Evolutionary conservation across 495 filamentous ascomycete genomes (phyloP), one percentile per base, ranked within the genome.

Genomic region (Acidiella bohemica): DNA sequence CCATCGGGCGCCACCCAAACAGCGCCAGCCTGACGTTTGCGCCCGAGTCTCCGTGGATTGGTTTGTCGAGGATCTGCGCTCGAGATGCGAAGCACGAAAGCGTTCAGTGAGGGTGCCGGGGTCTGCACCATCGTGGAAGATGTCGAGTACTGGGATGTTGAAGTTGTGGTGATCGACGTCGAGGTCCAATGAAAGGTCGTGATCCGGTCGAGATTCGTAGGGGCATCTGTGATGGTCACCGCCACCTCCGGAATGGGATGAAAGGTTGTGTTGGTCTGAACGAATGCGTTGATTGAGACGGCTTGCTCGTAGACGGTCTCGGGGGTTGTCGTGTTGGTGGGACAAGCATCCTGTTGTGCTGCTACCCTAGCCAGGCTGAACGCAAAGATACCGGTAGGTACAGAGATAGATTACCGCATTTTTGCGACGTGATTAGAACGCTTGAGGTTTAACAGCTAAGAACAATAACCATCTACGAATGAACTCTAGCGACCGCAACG

Each of bases 191-290:
- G 29, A 13, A 41, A 34, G 14, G 44, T 47, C 18, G 44, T 47
- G 20, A 47, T 23, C 1, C 37, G 36, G 16, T 47, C 31, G 1
- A 47, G n/a, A 18, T 17, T 41, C 10, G 44, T 47, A 3, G 44
- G 44, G 12, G 44, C 44, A 31, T 47, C 36, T 16, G 14, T 29
- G 27, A 47, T 21, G 2, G 44, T 47, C 10, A 47, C 32, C 1
- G 9, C 44, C 1, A 35, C 29, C 1, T 26, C 36, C 2, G 44
- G 36, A 14, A 36, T n/a, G 9, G 44, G 44, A 22, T 41, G 25
- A 17, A 47, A 47, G 9, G 36, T 47, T 12, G 44, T 47, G 32
- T 47, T 47, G 1, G 20, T 27, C 13, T 11, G 23, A 8, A 47
- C 36, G 18, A 28, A 28, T 21, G 38, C 27, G 22, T 47, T 41